Base-by-base conservation (phyloP, 345 rosid species). In the Draba incana region DNA sequence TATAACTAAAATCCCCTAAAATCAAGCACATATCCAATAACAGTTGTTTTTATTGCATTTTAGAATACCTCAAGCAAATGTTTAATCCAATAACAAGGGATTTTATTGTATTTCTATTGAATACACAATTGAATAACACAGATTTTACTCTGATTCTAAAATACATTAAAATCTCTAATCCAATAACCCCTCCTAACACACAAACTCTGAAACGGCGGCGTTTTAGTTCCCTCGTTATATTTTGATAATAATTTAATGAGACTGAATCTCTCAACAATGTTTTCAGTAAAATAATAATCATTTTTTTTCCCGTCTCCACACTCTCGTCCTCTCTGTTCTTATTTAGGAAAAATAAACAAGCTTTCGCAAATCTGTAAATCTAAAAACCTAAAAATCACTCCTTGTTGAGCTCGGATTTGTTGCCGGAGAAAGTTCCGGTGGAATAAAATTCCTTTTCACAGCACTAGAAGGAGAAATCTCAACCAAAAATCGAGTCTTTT, bases 321-420 rank as follows among this genome's bases (percentile, higher is more conserved):
- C 47, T 60, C 51, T 11, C 25, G 10, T 35, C 38, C 30, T 39
- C 46, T 73, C 46, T 58, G 60, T 58, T 56, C 71, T 66, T 30
- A 42, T 42, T 49, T 35, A 49, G 41, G 67, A 49, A 58, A 73
- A n/a, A 23, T 0, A 20, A 13, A n/a, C 31, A 62, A 48, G 38
- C 60, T 38, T 35, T 31, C 35, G 38, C 66, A 57, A 72, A 74
- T 66, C 77, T 59, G 62, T 60, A 66, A 35, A 58, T 35, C 61
- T 31, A 0, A 8, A 8, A 15, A 41, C 62, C 67, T 59, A 35
- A 74, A 35, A 74, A 74, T 73, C 62, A 60, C 50, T 58, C 33
- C 3, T 8, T 23, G 25, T 44, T 12, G 6, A 44, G 62, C 48
- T 66, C 44, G 0, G 62, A 72, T 64, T 72, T 30, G 33, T 65